phyloP scores from a whole-genome alignment of 2,329 filamentous ascomycete genomes.

The Fusarium graminum region DNA sequence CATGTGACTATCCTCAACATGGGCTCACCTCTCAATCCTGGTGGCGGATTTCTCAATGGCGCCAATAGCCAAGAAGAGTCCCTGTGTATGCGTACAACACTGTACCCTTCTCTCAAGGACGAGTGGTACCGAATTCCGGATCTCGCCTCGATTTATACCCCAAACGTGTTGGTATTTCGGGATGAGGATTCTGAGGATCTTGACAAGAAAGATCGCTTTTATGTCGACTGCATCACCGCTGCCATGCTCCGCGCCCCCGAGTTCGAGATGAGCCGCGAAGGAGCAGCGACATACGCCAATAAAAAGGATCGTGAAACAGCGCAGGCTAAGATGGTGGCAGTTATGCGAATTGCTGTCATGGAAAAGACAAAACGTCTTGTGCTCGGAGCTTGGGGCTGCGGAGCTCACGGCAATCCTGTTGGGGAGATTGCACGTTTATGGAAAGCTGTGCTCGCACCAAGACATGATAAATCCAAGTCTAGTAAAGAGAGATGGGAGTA shows the following conservation, averaged over 20 bases:
- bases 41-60: conserved; percentile 71
- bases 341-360: conserved; percentile 64
- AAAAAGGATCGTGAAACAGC: conserved; percentile 65
- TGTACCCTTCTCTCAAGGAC: conserved; percentile 69
- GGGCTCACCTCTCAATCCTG: conserved; percentile 71
- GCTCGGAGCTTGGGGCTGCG: conserved; percentile 74
- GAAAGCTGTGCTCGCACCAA: conserved; percentile 51
- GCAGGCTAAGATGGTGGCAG: conserved; percentile 67
- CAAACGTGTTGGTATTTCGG: conserved; percentile 71
- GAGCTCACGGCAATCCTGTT: conserved; percentile 73
- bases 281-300: conserved; percentile 55
- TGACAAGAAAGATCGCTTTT: conserved; percentile 65
- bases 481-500: conserved; percentile 40
- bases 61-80: conserved; percentile 72
- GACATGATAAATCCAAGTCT: conserved; percentile 33
- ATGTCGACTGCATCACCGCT: conserved; percentile 69
- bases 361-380: conserved; percentile 65
- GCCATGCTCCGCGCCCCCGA: conserved; percentile 72
- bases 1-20: conserved; percentile 71
- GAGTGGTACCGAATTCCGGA: conserved; percentile 72
- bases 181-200: conserved; percentile 51
- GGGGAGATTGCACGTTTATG: conserved; percentile 69
- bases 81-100: conserved; percentile 71
- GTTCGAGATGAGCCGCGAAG: conserved; percentile 54
- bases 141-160: conserved; percentile 67